Conservation (phyloP, 805 yeast species). For the Cyberlindnera misumaiensis region DNA sequence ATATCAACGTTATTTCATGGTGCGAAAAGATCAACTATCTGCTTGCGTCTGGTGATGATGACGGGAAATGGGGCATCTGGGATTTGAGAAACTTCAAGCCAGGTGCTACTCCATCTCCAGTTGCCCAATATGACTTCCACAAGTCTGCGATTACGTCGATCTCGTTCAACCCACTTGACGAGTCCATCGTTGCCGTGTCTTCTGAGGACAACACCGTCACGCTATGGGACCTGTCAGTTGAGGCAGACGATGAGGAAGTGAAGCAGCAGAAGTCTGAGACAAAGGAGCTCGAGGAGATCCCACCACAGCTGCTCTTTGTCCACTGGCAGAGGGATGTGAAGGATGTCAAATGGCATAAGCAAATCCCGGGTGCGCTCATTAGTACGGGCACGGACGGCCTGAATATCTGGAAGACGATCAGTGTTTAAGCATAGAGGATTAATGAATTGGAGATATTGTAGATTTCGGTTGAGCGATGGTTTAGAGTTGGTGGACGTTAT, state of each 20-base stretch:
- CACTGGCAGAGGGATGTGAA: constrained; percentile 98
- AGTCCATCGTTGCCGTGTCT: constrained; percentile 90
- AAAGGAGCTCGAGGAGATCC: constrained; percentile 79
- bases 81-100: constrained; percentile 82
- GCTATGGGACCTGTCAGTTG: constrained; percentile 96
- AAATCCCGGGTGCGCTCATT: constrained; percentile 91
- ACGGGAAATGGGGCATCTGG: constrained; percentile 98
- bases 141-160: constrained; percentile 89
- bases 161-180: constrained; percentile 91
- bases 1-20: constrained; percentile 96
- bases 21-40: constrained; percentile 79
- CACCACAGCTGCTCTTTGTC: constrained; percentile 91
- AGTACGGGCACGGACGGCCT: constrained; percentile 95
- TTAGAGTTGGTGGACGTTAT: too few relatives aligned
- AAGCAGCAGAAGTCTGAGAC: constrained; percentile 75
- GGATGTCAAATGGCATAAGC: constrained; percentile 97
- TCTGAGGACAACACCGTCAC: constrained; percentile 97
- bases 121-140: constrained; percentile 93
- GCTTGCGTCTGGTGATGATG: constrained; percentile 94
- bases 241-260: constrained; percentile 97
- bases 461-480: not conserved
- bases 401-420: constrained; percentile 92
- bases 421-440: constrained; percentile 48
- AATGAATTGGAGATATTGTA: not conserved
- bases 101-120: constrained; percentile 54